Base-by-base conservation (phyloP, 306 rosid species). In the Citrullus amarus region DNA sequence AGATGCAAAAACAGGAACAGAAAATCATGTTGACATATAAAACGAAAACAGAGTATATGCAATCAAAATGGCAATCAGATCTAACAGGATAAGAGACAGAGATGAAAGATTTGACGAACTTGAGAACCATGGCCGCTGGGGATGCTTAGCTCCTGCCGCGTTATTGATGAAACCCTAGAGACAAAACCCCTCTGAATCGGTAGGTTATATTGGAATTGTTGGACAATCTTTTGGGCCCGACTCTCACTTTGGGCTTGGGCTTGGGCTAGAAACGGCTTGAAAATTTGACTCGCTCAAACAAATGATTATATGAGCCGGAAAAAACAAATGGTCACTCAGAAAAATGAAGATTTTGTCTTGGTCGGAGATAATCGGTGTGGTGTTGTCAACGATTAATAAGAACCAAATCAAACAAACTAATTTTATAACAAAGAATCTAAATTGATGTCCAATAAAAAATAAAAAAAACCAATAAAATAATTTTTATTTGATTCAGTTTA, bases 91-190 rank as follows among this genome's bases (percentile, higher is more conserved):
- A 76, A 2, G 32, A 28, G 51, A 80, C 2, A 51, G 60, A 46
- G 76, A 70, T 8, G 38, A 72, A 28, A 44, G 4, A 3, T 25
- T 30, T 14, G 50, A 70, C 88, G 7, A 51, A 90, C 97, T 92
- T 92, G 85, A 92, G 91, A 86, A 92, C 96, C 97, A 92, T 92
- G 85, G 88, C 87, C 77, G 87, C 82, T 68, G 79, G 41, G 41
- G 55, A 8, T 8, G 76, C 76, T 6, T 22, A 48, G 20, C 57
- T 70, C 53, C 58, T 46, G 20, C 72, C 50, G 58, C 38, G 38
- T 0, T 46, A 36, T 28, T 30, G 77, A 50, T 8, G 60, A 48
- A 72, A 72, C 77, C 77, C 77, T 72, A 72, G 25, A 30, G 15
- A 25, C 36, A n/a, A 76, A 56, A 76, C 36, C 67, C 30, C 13